phyloP scores from a whole-genome alignment of 1,139 yeast genomes.

The Blastobotrys persicus region DNA sequence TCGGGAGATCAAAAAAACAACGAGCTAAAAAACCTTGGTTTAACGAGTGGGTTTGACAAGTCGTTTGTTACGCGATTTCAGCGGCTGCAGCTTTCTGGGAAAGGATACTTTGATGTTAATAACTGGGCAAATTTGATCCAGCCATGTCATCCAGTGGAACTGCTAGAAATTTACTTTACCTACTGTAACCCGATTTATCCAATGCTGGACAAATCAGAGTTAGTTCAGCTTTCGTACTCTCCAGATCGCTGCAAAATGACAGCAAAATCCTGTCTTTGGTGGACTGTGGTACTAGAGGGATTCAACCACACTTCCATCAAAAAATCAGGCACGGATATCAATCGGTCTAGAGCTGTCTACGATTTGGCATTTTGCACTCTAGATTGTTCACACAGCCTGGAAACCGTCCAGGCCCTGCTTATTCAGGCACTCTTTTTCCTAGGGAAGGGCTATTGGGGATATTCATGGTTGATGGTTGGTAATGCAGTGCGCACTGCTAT shows the following conservation, averaged over 20 bases:
- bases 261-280: not conserved
- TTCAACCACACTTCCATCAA: not conserved
- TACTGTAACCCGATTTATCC: not conserved
- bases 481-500: not conserved
- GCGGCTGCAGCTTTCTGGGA: not conserved
- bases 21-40: constrained; percentile 1
- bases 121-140: not conserved
- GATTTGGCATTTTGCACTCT: not conserved
- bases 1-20: not conserved
- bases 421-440: not conserved
- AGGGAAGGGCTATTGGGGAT: not conserved
- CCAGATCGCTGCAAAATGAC: not conserved
- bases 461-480: not conserved
- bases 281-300: not conserved
- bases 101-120: not conserved
- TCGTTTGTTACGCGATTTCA: not conserved
- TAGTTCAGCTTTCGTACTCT: not conserved
- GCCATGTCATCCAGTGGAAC: not conserved
- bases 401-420: not conserved
- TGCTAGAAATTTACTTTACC: not conserved
- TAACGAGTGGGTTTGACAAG: constrained; percentile 5
- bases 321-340: not conserved
- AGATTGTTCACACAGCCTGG: not conserved
- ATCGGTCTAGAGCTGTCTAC: not conserved
- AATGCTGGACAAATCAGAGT: not conserved